Percentiles rank a stretch among this genome's conserved stretches.
Conservation (phyloP, 2,329 filamentous ascomycete genomes). For the Neodidymelliopsis sp. region DNA sequence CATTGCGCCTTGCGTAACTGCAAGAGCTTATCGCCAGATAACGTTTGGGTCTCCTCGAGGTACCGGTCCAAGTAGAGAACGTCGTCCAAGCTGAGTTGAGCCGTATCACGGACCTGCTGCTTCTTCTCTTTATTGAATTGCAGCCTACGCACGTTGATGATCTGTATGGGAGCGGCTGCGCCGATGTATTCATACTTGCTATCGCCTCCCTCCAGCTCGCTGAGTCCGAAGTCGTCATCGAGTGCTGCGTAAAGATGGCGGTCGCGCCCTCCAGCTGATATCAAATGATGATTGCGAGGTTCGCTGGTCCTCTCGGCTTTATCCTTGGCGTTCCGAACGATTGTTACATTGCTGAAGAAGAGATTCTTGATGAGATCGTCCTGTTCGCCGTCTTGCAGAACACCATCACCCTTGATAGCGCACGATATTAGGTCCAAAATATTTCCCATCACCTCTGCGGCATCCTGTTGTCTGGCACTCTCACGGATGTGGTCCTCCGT, state of each 20-base stretch:
- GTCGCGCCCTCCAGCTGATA: slow-evolving; percentile 65
- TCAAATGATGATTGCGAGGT: slow-evolving; percentile 68
- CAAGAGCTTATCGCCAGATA: slow-evolving; percentile 59
- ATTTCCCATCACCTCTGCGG: slow-evolving; percentile 93
- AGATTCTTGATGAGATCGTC: slow-evolving; percentile 74
- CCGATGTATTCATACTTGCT: slow-evolving; percentile 53
- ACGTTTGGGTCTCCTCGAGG: slow-evolving; percentile 50
- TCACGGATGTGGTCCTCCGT: slow-evolving; percentile 61
- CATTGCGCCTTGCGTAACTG: slow-evolving; percentile 73
- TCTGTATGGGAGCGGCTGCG: slow-evolving; percentile 81
- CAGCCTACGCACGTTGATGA: slow-evolving; percentile 87
- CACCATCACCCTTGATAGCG: slow-evolving; percentile 76
- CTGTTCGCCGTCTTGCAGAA: slow-evolving; percentile 76
- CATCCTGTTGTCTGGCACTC: slow-evolving; percentile 82
- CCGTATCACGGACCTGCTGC: slow-evolving; percentile 56
- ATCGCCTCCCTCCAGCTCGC: slow-evolving; percentile 63
- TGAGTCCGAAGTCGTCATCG: slow-evolving; percentile 83
- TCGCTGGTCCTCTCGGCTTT: slow-evolving; percentile 62
- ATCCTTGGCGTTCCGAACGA: slow-evolving; percentile 41
- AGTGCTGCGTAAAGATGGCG: slow-evolving; percentile 83
- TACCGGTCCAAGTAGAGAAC: slow-evolving; percentile 89
- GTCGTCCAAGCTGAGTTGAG: slow-evolving; percentile 79
- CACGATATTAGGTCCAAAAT: slow-evolving; percentile 90
- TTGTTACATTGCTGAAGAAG: slow-evolving; percentile 56
- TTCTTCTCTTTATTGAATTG: slow-evolving; percentile 68